Evolutionary conservation across 2,329 filamentous ascomycete species (phyloP), one percentile per base, ranked within the genome.

Genomic region (Pezizomycotina sp.): DNA sequence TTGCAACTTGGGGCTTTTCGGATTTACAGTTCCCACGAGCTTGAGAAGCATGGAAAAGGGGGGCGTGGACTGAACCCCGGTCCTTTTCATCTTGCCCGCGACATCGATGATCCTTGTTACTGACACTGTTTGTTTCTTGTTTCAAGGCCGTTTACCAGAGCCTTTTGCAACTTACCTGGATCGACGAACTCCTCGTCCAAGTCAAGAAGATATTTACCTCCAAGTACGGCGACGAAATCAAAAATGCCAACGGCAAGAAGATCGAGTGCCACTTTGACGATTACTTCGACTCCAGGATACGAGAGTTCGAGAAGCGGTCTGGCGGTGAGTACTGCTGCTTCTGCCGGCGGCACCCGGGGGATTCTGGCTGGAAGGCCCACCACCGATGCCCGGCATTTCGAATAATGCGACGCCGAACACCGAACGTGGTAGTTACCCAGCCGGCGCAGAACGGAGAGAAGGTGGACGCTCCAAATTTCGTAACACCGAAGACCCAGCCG

Each of bases 111-210:
- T 9, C 16, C 18, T 29, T 23, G 43, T 50, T 43, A 39, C 45
- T 46, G 39, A 34, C 41, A 4, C 16, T 25, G 28, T 52, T 34
- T 50, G 45, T 43, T 34, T 36, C 22, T 21, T 19, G 36, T 23
- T 36, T 33, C 28, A 53, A 92, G 83, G 89, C 86, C 47, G 89
- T 98, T 47, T 98, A 98, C 58, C 80, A 92, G 55, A 93, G 84
- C 24, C 71, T 98, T 20, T 69, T 98, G 19, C 84, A 93, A 58
- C 70, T 98, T 6, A 84, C 80, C 8, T 98, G 91, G 89, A 81
- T 95, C 47, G 89, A 98, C 58, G 83, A 89, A 57, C 74, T 98
- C 30, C 73, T 98, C 48, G 86, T 93, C 54, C 92, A 95, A 53
- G 82, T 95, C 52, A 81, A 77, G 56, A 83, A 79, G 6, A 74